Base-by-base conservation (phyloP, 2,329 filamentous ascomycete species). In the Lasiodiplodia hormozganensis region DNA sequence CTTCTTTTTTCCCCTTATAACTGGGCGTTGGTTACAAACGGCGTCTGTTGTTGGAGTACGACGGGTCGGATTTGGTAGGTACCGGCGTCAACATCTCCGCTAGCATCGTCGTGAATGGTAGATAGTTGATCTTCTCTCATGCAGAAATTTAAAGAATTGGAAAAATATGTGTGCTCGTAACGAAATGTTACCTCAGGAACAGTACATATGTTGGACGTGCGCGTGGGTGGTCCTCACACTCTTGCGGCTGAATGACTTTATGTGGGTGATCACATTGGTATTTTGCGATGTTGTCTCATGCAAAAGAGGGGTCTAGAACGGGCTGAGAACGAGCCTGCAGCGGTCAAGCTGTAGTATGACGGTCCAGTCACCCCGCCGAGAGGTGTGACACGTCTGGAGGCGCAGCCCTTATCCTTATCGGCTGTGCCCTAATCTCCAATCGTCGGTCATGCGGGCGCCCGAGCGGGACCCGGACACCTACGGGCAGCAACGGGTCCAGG, bases 371-470 rank as follows among this genome's bases (percentile, higher is more conserved):
- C 18, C 56, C 25, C 43, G 58, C 25, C 58, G 60, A 38, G 43
- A 62, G 40, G 40, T 62, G 57, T 51, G 58, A 62, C 43, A 62
- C 43, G 43, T 23, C 18, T 25, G 43, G 34, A 16, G 12, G 18
- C 18, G 23, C 23, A 62, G 43, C 58, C 58, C 58, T 62, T 62
- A 62, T 62, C 58, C 43, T 62, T 62, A 62, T 62, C 58, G 58
- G 14, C 10, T 12, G 58, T 64, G 60, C 60, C 60, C 60, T 64
- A 52, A 64, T 64, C 60, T 34, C 25, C 40, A 64, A 64, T 64
- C 60, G 31, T 4, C 54, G 10, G 51, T 25, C 21, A 28, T 53
- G 51, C 51, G 21, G 43, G 34, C 36, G 57, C n/a, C 36, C 54
- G 54, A 58, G 36, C 31, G 54, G 52, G 38, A 34, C 60, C 28